Evolutionary conservation across 2,329 filamentous ascomycete genomes (phyloP).

Genomic region (Arthrobotrys entomopaga): DNA sequence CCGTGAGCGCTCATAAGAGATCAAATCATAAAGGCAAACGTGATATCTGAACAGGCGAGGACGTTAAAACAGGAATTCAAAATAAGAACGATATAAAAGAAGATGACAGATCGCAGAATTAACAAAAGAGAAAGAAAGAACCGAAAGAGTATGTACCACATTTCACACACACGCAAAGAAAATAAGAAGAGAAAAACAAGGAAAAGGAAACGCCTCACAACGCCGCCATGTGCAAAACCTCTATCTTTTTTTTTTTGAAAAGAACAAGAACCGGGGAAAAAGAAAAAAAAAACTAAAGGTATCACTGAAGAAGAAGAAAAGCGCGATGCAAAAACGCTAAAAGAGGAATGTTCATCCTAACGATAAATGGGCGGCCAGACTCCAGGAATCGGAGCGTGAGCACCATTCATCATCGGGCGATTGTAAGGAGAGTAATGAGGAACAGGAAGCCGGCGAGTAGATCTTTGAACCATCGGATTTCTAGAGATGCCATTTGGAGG

Average conservation of each 20-base stretch:
- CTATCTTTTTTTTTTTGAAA: slow-evolving; percentile 11
- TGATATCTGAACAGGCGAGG: slow-evolving; percentile 3
- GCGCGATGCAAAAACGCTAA: slow-evolving; percentile 33
- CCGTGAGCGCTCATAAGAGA: slow-evolving; percentile 9
- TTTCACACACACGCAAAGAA: background rate
- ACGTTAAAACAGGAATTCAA: slow-evolving; percentile 38
- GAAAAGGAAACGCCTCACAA: slow-evolving; percentile 38
- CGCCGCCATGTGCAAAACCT: slow-evolving; percentile 51
- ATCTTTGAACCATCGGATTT: slow-evolving; percentile 34
- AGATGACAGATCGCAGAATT: slow-evolving; percentile 1
- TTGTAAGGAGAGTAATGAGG: slow-evolving; percentile 27
- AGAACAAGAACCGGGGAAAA: background rate
- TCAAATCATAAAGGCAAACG: slow-evolving; percentile 8
- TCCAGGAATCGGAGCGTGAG: background rate
- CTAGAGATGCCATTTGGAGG: slow-evolving; percentile 16
- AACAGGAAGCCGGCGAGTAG: slow-evolving; percentile 24
- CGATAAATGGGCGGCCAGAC: background rate
- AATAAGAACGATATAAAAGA: slow-evolving; percentile 45
- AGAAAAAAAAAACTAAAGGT: slow-evolving; percentile 29
- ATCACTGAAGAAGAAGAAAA: slow-evolving; percentile 27
- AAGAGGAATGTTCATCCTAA: slow-evolving; percentile 21
- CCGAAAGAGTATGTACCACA: background rate
- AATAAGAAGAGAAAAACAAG: slow-evolving; percentile 1
- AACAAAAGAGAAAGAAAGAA: slow-evolving; percentile 2
- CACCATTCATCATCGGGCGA: slow-evolving; percentile 1